A percentile compares a stretch with the other conserved stretches of the same genome.
Evolutionary conservation across 2,329 filamentous ascomycete species (phyloP).

Genomic region (Onygenales sp.): DNA sequence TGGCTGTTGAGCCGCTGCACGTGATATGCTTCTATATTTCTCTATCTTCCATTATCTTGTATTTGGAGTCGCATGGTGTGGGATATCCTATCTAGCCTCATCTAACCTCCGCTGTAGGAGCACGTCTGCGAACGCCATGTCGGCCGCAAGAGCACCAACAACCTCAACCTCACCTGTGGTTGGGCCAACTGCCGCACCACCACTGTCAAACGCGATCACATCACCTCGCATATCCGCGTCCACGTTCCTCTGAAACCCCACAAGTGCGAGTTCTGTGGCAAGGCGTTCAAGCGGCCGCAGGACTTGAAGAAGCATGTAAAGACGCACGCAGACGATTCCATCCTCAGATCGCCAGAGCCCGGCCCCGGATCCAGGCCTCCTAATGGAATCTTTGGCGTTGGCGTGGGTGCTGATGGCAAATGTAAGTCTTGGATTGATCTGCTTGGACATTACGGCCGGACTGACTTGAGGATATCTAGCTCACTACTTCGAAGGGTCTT

Average conservation of each 20-base stretch:
- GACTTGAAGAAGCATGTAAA: conserved; percentile 99
- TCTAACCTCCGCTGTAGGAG: conserved; percentile 50
- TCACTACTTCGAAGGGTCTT: conserved; percentile 50
- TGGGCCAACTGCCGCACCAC: conserved; percentile 96
- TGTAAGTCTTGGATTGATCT: conserved; percentile 15
- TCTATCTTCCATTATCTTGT: background rate
- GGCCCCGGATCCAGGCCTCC: conserved; percentile 36
- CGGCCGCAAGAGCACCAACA: conserved; percentile 97
- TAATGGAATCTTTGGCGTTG: conserved; percentile 30
- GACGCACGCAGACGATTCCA: conserved; percentile 93
- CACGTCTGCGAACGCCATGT: conserved; percentile 98
- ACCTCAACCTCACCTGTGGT: conserved; percentile 91
- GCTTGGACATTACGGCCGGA: too few species aligned
- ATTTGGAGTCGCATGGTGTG: background rate
- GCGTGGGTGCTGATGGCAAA: conserved; percentile 22
- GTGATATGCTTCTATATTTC: conserved; percentile 4
- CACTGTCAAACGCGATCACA: conserved; percentile 97
- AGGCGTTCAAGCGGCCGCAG: conserved; percentile 97
- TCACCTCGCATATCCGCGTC: conserved; percentile 96
- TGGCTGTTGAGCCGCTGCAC: conserved; percentile 4
- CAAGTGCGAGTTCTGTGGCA: conserved; percentile 97
- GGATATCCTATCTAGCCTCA: too few species aligned
- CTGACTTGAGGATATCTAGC: conserved; percentile 11
- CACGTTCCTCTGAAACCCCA: conserved; percentile 98
- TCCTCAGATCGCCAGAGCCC: conserved; percentile 57